Conservation (phyloP, 768 basidiomycete species). For the Asterophora lycoperdoides region DNA sequence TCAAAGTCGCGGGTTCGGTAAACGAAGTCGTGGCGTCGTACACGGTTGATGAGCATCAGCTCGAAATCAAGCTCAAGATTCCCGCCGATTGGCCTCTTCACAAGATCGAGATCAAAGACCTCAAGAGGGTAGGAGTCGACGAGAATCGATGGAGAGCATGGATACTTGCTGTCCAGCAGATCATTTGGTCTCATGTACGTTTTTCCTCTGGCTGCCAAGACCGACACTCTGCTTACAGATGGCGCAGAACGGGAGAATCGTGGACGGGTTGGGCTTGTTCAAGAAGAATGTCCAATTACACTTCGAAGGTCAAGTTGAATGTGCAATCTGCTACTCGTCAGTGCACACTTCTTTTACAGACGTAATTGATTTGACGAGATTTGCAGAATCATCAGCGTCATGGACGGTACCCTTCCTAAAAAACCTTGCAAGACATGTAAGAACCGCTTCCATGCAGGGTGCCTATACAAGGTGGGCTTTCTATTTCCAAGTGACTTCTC, state of each 20-base stretch:
- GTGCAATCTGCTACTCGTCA: conserved; percentile 94
- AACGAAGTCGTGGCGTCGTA: conserved; percentile 86
- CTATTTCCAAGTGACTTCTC: background rate
- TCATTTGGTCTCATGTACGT: conserved; percentile 80
- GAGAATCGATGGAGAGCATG: conserved; percentile 91
- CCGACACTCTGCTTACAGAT: conserved; percentile 1
- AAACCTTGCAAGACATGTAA: conserved; percentile 94
- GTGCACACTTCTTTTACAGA: conserved; percentile 19
- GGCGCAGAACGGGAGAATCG: conserved; percentile 78
- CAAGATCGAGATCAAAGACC: conserved; percentile 82
- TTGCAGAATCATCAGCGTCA: conserved; percentile 81
- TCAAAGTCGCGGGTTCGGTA: conserved; percentile 69
- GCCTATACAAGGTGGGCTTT: conserved; percentile 74
- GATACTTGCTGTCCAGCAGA: conserved; percentile 89
- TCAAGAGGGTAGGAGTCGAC: conserved; percentile 80
- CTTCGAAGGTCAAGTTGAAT: conserved; percentile 94
- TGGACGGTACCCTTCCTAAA: conserved; percentile 81
- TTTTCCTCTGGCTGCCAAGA: background rate
- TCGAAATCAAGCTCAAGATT: conserved; percentile 84
- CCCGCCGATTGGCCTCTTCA: conserved; percentile 90
- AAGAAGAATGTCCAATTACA: conserved; percentile 91
- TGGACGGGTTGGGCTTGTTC: conserved; percentile 85
- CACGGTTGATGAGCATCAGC: conserved; percentile 85
- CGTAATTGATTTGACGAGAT: background rate
- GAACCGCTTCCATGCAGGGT: conserved; percentile 89